Evolutionary conservation across 2,329 filamentous ascomycete genomes (phyloP), one percentile per base, ranked within the genome.

Genomic region (Septoria linicola): DNA sequence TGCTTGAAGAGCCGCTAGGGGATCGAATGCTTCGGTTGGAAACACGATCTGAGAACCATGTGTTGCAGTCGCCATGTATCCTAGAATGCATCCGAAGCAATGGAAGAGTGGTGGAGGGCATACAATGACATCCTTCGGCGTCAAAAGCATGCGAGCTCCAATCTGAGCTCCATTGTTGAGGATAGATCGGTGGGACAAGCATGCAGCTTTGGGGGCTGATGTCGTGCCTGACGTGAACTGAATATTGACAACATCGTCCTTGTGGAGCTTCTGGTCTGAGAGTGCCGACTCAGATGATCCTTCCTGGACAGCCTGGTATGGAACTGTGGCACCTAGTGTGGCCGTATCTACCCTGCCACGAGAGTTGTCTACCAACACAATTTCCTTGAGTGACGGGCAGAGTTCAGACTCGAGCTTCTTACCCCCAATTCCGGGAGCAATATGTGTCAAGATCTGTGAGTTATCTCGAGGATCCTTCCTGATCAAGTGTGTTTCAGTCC

Each of bases 191-290:
- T 97, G 92, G 0, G 82, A 85, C 25, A 99, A 79, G 74, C 90
- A 95, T 1, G 92, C 92, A 0, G 93, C 93, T 72, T 97, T 97
- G 2, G 66, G 92, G 64, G 81, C 77, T 0, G 88, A 88, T 0
- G 93, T 97, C 0, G 93, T 97, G n/a, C 92, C 93, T 0, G 87
- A 92, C 0, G 93, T 99, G 73, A 97, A 97, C 69, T 97, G 92
- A 58, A 97, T 96, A 67, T 96, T 97, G 59, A 95, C 85, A 2
- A 87, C 83, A 43, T 97, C 92, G 54, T 80, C 68, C 0, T 83
- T 76, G 13, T 75, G 59, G 1, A 85, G 74, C 0, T 73, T 72
- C 19, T 75, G 67, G 70, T 74, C 54, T 64, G 70, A 62, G 72
- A 87, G 49, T 58, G 43, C 37, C 20, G 63, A 59, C 8, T 35